These are phyloP conservation scores for Pelargonium nanum DNA, from an alignment of 345 rosid species.

Conservation along the genomic window DNA sequence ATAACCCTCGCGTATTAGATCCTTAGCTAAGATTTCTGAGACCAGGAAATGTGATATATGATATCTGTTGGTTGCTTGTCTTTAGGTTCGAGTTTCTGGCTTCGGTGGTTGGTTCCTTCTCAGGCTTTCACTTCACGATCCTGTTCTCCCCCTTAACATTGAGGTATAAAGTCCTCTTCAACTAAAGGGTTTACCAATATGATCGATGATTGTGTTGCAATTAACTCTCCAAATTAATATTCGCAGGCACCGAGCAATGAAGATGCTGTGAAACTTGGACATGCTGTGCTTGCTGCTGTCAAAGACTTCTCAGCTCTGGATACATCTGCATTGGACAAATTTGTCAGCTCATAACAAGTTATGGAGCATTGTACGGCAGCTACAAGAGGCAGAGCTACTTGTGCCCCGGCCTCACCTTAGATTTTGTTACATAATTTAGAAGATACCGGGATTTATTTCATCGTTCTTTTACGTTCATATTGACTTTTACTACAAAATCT, in stretches of 20 bases:
- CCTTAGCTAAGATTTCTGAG: too few species aligned
- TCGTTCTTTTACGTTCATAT: neutral
- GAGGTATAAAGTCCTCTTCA: slow-evolving; percentile 41
- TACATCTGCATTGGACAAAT: slow-evolving; percentile 59
- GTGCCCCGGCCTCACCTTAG: neutral
- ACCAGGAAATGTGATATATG: neutral
- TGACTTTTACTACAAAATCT: neutral
- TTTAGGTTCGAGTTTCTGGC: slow-evolving; percentile 81
- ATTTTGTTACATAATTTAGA: neutral
- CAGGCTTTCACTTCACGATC: slow-evolving; percentile 95
- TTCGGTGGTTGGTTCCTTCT: slow-evolving; percentile 98
- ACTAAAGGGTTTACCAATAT: neutral
- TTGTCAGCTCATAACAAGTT: slow-evolving; percentile 27
- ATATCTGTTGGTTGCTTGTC: neutral
- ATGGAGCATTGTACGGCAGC: neutral
- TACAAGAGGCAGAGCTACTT: neutral
- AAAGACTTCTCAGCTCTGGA: slow-evolving; percentile 76
- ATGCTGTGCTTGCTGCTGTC: slow-evolving; percentile 46
- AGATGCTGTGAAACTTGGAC: slow-evolving; percentile 75
- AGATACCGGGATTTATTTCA: neutral
- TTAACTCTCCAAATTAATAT: neutral
- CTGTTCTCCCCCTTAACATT: slow-evolving; percentile 94
- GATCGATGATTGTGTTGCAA: neutral
- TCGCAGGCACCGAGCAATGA: slow-evolving; percentile 61
- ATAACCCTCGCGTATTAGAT: too few species aligned